Conservation (phyloP, 73 alveolate genomes). For the Paramecium pentaurelia region DNA sequence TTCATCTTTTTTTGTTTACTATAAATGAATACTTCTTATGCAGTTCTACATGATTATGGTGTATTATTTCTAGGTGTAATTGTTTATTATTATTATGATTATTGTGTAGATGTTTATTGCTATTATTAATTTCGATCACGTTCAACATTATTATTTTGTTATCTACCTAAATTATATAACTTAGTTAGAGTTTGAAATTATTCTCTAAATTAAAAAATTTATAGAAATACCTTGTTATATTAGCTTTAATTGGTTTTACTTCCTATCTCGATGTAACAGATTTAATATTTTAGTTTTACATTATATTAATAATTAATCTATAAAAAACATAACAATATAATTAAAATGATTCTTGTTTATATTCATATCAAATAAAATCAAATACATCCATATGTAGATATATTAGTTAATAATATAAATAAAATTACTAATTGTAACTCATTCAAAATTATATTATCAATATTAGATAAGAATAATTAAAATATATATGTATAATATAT, state of each 20-base stretch:
- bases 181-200: background rate
- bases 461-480: too few relatives aligned
- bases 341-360: background rate
- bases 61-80: slow-evolving; percentile 34
- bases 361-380: too few relatives aligned
- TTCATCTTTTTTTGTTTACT: background rate
- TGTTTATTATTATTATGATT: background rate
- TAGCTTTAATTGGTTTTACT: background rate
- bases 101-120: background rate
- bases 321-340: background rate
- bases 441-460: background rate
- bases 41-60: slow-evolving; percentile 27
- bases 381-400: background rate
- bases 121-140: background rate
- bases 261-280: slow-evolving; percentile 12
- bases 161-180: background rate
- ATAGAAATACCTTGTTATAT: background rate
- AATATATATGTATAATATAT: too few relatives aligned
- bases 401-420: too few relatives aligned
- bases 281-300: background rate
- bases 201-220: background rate
- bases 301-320: background rate
- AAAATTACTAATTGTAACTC: too few relatives aligned
- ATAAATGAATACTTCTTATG: slow-evolving; percentile 13
- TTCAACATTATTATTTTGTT: background rate